Conservation (phyloP, 768 basidiomycete species). For the Pleurotus salmoneostramineus region DNA sequence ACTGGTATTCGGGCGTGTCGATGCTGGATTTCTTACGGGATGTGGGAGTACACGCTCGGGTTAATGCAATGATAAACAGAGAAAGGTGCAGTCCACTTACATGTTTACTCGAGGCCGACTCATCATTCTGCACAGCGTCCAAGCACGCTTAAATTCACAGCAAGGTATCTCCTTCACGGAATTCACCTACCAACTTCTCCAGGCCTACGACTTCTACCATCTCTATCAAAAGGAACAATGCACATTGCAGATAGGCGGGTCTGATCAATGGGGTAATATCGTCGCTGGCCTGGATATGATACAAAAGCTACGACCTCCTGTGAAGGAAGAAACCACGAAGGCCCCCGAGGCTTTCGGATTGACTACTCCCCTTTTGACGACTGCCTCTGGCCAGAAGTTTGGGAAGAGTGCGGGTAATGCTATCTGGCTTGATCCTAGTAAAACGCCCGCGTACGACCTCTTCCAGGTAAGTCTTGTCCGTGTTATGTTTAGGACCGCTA, state of each 20-base stretch:
- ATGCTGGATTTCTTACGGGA: conserved; percentile 82
- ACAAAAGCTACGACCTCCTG: conserved; percentile 39
- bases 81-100: conserved; percentile 59
- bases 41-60: conserved; percentile 75
- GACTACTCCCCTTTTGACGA: conserved; percentile 93
- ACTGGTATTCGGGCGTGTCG: conserved; percentile 73
- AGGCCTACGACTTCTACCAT: conserved; percentile 92
- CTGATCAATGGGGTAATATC: conserved; percentile 99
- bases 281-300: conserved; percentile 92
- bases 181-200: conserved; percentile 95
- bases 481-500: not conserved
- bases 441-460: conserved; percentile 90
- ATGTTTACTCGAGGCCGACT: not conserved
- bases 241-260: conserved; percentile 89
- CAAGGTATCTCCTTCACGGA: conserved; percentile 97
- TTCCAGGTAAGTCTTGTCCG: conserved; percentile 68
- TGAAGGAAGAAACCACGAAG: conserved; percentile 17
- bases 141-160: conserved; percentile 70
- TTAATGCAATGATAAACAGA: conserved; percentile 85
- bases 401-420: conserved; percentile 98
- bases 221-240: conserved; percentile 66
- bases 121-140: conserved; percentile 72
- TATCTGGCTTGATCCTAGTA: conserved; percentile 74
- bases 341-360: conserved; percentile 61
- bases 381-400: conserved; percentile 88